These are phyloP conservation scores for Ophiostoma ulmi DNA, from an alignment of 2,329 filamentous ascomycete genomes.

Conservation along the genomic window DNA sequence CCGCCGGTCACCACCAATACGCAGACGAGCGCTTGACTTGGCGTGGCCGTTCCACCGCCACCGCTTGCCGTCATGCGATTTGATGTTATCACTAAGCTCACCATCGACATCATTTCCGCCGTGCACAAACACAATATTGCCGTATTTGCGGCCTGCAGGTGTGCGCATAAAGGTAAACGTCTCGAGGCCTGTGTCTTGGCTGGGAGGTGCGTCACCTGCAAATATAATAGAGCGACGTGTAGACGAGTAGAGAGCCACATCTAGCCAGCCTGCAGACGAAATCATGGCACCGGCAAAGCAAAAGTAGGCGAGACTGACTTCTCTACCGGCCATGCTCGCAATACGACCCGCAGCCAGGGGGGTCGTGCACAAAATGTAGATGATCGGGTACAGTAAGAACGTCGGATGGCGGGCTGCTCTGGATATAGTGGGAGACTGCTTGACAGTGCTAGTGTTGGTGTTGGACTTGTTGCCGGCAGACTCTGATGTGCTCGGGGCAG, in stretches of 20 bases:
- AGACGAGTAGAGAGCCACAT: conserved; percentile 50
- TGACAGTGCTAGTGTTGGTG: background rate
- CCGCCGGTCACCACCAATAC: conserved; percentile 26
- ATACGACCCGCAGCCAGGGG: conserved; percentile 62
- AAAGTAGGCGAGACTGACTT: conserved; percentile 51
- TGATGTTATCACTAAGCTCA: background rate
- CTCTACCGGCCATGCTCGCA: conserved; percentile 52
- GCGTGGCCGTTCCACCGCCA: conserved; percentile 25
- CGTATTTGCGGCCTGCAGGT: conserved; percentile 36
- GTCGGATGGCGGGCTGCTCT: conserved; percentile 42
- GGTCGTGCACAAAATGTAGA: conserved; percentile 64
- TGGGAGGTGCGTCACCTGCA: conserved; percentile 36
- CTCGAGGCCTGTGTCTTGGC: conserved; percentile 44
- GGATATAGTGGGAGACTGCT: background rate
- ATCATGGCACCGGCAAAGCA: conserved; percentile 56
- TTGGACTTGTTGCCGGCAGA: background rate
- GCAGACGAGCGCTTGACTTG: conserved; percentile 32
- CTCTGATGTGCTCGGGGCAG: background rate
- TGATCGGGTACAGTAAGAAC: conserved; percentile 62
- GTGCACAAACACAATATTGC: conserved; percentile 39
- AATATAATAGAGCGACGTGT: conserved; percentile 52
- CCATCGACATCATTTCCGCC: conserved; percentile 38
- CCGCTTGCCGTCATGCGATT: background rate
- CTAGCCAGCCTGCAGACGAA: conserved; percentile 51
- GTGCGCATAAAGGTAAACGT: conserved; percentile 50